These are phyloP conservation scores for Melanogaster broomeanus DNA, from an alignment of 768 basidiomycete genomes.

Conservation along the genomic window DNA sequence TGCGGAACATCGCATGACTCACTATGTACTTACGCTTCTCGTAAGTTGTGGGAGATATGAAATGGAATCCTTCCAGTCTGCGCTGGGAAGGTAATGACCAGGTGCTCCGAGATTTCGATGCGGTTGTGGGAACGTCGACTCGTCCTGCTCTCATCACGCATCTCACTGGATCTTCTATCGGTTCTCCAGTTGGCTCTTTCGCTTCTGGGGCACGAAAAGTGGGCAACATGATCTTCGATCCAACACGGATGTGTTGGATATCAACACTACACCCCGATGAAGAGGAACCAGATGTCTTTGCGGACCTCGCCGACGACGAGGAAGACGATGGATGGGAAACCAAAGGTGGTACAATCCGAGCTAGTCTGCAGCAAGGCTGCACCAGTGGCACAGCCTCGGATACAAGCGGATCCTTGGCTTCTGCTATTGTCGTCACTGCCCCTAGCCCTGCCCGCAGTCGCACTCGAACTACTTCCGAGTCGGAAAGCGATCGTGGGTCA, in stretches of 20 bases:
- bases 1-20: conserved; percentile 3
- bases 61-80: conserved; percentile 87
- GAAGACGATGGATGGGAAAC: conserved; percentile 71
- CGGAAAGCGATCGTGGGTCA: conserved; percentile 72
- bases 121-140: conserved; percentile 73
- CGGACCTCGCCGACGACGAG: conserved; percentile 89
- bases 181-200: conserved; percentile 75
- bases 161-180: conserved; percentile 83
- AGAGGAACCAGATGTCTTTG: conserved; percentile 95
- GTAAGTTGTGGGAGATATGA: conserved; percentile 95
- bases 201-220: conserved; percentile 84
- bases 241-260: conserved; percentile 93
- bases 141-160: conserved; percentile 97
- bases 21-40: conserved; percentile 15
- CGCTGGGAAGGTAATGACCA: conserved; percentile 99
- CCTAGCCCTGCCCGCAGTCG: conserved; percentile 66
- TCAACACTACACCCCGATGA: conserved; percentile 83
- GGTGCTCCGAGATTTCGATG: conserved; percentile 86
- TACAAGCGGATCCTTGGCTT: conserved; percentile 23
- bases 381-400: conserved; percentile 26
- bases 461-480: conserved; percentile 69
- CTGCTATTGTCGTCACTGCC: conserved; percentile 37
- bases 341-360: conserved; percentile 80
- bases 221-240: conserved; percentile 98
- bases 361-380: conserved; percentile 47